Evolutionary conservation across 2,329 filamentous ascomycete species (phyloP), one percentile per base, ranked within the genome.

Genomic region (Trichoderma aggressivum): DNA sequence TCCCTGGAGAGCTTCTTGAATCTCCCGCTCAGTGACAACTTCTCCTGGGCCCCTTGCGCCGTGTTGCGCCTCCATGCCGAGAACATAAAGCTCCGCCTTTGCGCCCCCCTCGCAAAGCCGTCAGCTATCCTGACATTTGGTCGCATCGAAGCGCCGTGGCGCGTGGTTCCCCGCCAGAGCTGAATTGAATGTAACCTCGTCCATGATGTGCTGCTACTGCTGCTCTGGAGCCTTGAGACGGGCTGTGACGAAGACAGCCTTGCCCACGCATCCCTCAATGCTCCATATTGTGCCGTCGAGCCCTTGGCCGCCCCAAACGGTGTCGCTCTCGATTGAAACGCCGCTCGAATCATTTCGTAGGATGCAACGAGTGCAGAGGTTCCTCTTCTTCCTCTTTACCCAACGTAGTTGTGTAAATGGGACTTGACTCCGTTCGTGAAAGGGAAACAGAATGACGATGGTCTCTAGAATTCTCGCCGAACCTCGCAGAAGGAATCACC

Each of bases 1-100:
- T 98, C 95, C 74, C 91, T 90, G 3, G 92, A 94, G 59, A 99
- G 87, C 79, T 93, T 94, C 81, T 91, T 94, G 79, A 98, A 84
- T 30, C 91, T 88, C 74, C 90, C 89, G 2, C 90, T 91, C 55
- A 96, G 80, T 8, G 90, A 88, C 14, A 84, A 81, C 11, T 74
- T 76, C 74, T 78, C 72, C 59, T 77, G 72, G 5, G 73, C 74
- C 43, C 73, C 74, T 18, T 73, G 72, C n/a, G 74, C 74, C 43
- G 76, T 75, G 60, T 73, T 77, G 60, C 76, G 74, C 70, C 78
- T 75, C 75, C 80, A 80, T 5, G 80, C 73, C 2, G 81, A 80
- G 71, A 80, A 81, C 32, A 76, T 76, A 71, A 82, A 82, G 11
- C 78, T 79, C 64, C 81, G 80, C 28, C 73, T 75, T 58, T 78